A percentile compares a stretch with the other conserved stretches of the same genome.
Conservation (phyloP, 1,139 yeast species). For the Hansenula lynferdii region DNA sequence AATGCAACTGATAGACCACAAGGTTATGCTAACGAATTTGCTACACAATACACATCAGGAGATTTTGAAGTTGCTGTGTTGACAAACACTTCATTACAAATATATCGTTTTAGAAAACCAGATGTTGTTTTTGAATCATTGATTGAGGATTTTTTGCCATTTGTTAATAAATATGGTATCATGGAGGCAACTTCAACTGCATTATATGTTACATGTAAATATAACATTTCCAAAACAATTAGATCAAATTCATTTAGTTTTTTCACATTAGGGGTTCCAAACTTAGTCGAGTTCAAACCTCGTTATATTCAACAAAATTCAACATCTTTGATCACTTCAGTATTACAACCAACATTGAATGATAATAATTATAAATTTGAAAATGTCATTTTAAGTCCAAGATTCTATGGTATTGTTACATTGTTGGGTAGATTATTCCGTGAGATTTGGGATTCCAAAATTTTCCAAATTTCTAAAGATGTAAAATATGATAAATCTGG, state of each 20-base stretch:
- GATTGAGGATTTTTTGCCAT: conserved; percentile 52
- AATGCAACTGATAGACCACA: conserved; percentile 68
- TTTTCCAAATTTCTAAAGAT: conserved; percentile 45
- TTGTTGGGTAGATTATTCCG: conserved; percentile 74
- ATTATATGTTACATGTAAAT: conserved; percentile 74
- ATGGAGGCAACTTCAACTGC: conserved; percentile 87
- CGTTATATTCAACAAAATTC: conserved; percentile 17
- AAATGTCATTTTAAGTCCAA: conserved; percentile 81
- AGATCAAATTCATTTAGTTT: conserved; percentile 34
- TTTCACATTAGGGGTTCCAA: conserved; percentile 33
- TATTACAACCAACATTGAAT: conserved; percentile 1
- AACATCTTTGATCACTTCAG: conserved; percentile 6
- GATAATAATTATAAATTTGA: conserved; percentile 34
- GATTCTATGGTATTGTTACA: conserved; percentile 88
- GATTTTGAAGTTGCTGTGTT: conserved; percentile 73
- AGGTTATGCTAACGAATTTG: conserved; percentile 80
- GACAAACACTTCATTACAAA: conserved; percentile 73
- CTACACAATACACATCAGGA: conserved; percentile 69
- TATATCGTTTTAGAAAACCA: conserved; percentile 75
- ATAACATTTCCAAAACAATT: conserved; percentile 50
- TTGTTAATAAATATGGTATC: conserved; percentile 52
- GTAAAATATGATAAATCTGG: conserved; percentile 39
- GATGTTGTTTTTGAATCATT: conserved; percentile 69
- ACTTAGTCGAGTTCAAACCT: conserved; percentile 31
- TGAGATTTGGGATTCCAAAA: conserved; percentile 70